Evolutionary conservation across 139 green algal genomes (phyloP).

Genomic region (Coelastrella sp.): DNA sequence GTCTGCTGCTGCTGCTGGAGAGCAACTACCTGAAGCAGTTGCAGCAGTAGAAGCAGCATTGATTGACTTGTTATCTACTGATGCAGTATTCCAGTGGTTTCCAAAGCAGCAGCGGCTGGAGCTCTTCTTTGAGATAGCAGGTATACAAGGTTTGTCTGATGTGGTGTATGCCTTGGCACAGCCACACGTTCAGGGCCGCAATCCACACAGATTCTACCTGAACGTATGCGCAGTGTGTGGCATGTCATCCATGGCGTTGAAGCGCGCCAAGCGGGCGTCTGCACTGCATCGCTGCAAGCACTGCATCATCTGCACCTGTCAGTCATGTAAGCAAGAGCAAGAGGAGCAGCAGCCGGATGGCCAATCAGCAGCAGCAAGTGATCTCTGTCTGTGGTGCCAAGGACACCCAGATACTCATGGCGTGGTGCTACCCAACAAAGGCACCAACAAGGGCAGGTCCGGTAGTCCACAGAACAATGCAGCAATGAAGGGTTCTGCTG

Average conservation of each 20-base stretch:
- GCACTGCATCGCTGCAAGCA: not conserved
- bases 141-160: not conserved
- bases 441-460: no score
- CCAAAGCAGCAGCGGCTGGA: constrained; percentile 2
- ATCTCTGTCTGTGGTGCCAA: no score
- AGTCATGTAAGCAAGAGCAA: not conserved
- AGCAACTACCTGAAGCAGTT: not conserved
- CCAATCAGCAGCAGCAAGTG: no score
- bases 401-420: no score
- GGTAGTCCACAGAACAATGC: no score
- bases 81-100: not conserved
- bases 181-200: not conserved
- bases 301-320: constrained; percentile 1
- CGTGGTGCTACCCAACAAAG: no score
- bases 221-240: constrained; percentile 13
- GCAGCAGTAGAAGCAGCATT: constrained; percentile 17
- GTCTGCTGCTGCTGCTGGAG: not conserved
- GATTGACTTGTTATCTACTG: not conserved
- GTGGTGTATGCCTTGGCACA: not conserved
- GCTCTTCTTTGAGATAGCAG: not conserved
- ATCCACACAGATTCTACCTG: not conserved
- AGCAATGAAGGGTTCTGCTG: no score
- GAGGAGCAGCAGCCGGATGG: not conserved
- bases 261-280: not conserved
- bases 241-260: not conserved